Conservation (phyloP, 257 asterid species). For the Solanum piurae region DNA sequence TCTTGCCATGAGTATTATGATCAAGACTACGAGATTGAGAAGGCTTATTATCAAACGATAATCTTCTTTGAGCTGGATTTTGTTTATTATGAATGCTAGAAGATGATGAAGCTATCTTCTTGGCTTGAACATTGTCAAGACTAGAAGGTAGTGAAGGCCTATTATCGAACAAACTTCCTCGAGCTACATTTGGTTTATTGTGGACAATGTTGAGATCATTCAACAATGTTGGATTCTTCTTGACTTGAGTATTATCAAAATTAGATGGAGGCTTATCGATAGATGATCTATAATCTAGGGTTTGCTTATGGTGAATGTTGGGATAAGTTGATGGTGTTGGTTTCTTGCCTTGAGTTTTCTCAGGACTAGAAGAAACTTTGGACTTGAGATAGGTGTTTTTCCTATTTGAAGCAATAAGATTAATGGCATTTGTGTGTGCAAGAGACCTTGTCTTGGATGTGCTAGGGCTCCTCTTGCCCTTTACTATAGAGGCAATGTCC, state of each 20-base stretch:
- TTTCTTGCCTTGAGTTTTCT: neutral
- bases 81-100: conserved; percentile 2
- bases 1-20: conserved; percentile 14
- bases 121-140: conserved; percentile 9
- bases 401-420: conserved; percentile 11
- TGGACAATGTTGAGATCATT: neutral
- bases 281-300: neutral
- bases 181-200: neutral
- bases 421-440: conserved; percentile 1
- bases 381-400: conserved; percentile 48
- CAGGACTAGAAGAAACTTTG: conserved; percentile 3
- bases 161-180: conserved; percentile 46
- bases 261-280: neutral
- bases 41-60: conserved; percentile 40
- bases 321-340: neutral
- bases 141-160: conserved; percentile 28
- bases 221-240: conserved; percentile 14
- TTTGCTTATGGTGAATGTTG: neutral
- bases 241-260: conserved; percentile 1
- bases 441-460: conserved; percentile 15
- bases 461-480: conserved; percentile 48
- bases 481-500: conserved; percentile 17
- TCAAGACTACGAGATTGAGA: conserved; percentile 14
- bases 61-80: conserved; percentile 23
- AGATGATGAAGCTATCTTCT: conserved; percentile 10